Evolutionary conservation across 2,329 filamentous ascomycete species (phyloP).

Genomic region (Cryphonectria radicalis): DNA sequence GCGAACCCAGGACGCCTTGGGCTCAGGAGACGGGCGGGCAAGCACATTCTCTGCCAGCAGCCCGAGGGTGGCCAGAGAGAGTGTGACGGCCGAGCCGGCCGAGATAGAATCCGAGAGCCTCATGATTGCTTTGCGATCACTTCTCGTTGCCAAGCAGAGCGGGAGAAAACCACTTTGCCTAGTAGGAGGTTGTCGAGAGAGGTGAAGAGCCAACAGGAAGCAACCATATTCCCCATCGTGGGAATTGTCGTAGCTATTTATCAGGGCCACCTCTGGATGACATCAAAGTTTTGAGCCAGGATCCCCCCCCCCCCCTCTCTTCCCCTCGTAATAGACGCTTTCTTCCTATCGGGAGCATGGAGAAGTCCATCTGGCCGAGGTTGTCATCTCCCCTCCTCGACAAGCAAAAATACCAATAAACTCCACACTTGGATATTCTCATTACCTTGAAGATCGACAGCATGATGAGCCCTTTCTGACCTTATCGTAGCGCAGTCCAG

Average conservation of each 20-base stretch:
- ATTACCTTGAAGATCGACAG: conserved; percentile 5
- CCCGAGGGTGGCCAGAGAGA: conserved; percentile 26
- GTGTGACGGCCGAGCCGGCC: conserved; percentile 14
- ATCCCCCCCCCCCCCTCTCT: no score
- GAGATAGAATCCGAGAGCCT: background rate
- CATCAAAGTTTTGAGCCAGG: background rate
- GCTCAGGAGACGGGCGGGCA: conserved; percentile 34
- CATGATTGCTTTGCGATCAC: conserved; percentile 10
- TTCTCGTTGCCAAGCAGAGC: conserved; percentile 2
- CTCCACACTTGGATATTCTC: background rate
- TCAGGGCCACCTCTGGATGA: background rate
- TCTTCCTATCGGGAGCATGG: background rate
- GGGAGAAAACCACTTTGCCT: background rate
- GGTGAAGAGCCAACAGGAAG: background rate
- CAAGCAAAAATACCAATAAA: background rate
- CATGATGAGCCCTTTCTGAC: background rate
- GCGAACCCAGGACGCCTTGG: conserved; percentile 35
- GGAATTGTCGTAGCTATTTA: background rate
- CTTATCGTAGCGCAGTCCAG: background rate
- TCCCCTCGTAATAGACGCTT: background rate
- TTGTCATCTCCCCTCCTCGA: background rate
- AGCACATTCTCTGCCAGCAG: conserved; percentile 33
- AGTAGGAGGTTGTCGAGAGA: background rate
- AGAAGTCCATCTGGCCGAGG: background rate
- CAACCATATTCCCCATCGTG: background rate